A percentile compares a stretch with the other conserved stretches of the same genome.
phyloP scores from a whole-genome alignment of 495 filamentous ascomycete genomes.

The Annulohypoxylon stygium region DNA sequence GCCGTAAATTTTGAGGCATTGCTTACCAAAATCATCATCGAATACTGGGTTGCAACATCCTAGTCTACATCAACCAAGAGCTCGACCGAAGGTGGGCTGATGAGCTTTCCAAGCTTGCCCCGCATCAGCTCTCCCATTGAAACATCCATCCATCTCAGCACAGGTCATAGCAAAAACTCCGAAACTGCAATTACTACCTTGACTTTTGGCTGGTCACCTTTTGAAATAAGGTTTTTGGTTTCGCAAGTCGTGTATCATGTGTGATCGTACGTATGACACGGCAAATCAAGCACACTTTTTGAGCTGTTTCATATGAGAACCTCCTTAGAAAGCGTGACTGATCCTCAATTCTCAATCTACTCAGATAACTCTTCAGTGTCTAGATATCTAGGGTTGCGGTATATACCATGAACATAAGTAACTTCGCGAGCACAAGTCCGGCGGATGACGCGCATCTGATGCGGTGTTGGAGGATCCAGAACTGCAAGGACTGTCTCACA shows the following conservation, averaged over 20 bases:
- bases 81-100: constrained; percentile 22
- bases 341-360: background rate
- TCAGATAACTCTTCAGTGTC: background rate
- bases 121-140: constrained; percentile 16
- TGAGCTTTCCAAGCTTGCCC: constrained; percentile 12
- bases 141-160: too few species aligned
- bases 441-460: constrained; percentile 52
- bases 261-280: background rate
- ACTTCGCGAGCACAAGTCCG: background rate
- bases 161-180: background rate
- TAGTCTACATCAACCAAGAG: background rate
- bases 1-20: too few species aligned
- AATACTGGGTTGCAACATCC: too few species aligned
- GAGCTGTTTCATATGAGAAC: background rate
- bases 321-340: background rate
- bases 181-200: background rate
- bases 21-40: too few species aligned
- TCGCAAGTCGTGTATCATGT: background rate
- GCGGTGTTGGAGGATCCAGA: constrained; percentile 63
- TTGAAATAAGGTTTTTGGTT: background rate
- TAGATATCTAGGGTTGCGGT: background rate
- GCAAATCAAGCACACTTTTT: background rate
- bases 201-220: background rate
- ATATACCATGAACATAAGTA: constrained; percentile 26
- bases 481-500: constrained; percentile 59